These are phyloP conservation scores for Fagopyrum tataricum DNA, from an alignment of 148 eudicot genomes.

Conservation along the genomic window DNA sequence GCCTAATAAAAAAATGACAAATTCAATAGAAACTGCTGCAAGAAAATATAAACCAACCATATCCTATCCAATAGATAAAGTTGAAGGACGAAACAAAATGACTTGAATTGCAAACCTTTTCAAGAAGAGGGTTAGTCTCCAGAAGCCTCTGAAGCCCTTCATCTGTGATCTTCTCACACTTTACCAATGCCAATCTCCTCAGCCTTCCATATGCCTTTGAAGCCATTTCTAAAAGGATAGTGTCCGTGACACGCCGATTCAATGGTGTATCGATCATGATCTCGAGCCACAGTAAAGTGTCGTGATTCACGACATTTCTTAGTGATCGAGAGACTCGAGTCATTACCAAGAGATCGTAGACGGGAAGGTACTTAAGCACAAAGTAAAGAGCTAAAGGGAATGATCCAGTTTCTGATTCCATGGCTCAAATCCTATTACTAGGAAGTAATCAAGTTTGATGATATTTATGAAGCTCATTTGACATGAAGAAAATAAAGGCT, in stretches of 20 bases:
- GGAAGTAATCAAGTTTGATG: background rate
- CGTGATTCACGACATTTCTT: constrained; percentile 42
- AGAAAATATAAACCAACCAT: background rate
- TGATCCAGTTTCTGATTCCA: constrained; percentile 13
- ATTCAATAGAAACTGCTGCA: background rate
- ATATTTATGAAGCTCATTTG: background rate
- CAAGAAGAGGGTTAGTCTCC: constrained; percentile 40
- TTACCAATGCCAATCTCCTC: constrained; percentile 40
- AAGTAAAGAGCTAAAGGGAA: constrained; percentile 62
- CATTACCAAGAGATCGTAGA: constrained; percentile 47
- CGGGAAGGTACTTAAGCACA: constrained; percentile 58
- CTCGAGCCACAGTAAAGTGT: constrained; percentile 58
- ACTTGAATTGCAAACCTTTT: constrained; percentile 37
- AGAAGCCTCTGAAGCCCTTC: constrained; percentile 41
- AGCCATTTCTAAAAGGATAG: constrained; percentile 31
- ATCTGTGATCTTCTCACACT: constrained; percentile 53
- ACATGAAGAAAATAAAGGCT: background rate
- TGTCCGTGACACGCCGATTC: constrained; percentile 33
- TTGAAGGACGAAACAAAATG: background rate
- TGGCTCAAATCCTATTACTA: background rate
- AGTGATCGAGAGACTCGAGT: constrained; percentile 50
- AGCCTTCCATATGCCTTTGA: constrained; percentile 54
- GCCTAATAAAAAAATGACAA: background rate
- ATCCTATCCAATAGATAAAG: background rate
- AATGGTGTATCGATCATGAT: constrained; percentile 43